Percentiles rank a stretch among this genome's conserved stretches.
These are phyloP conservation scores for Westerdykella ornata DNA, from an alignment of 2,329 filamentous ascomycete genomes.

Conservation along the genomic window DNA sequence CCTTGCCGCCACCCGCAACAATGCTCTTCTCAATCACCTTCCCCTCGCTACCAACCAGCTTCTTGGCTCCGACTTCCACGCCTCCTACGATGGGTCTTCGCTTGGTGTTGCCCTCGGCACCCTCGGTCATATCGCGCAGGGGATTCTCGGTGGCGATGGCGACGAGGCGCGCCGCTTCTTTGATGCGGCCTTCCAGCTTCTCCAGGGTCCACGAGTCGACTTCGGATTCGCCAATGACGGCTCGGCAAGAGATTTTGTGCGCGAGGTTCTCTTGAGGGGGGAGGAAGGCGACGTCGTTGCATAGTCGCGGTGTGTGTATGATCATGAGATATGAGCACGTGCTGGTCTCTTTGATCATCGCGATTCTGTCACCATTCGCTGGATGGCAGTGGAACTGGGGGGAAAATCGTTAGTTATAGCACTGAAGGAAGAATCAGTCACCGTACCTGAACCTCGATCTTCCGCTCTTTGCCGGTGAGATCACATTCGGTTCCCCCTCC, in stretches of 20 bases:
- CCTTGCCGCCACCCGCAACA: slow-evolving; percentile 47
- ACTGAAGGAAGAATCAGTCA: background rate
- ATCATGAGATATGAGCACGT: slow-evolving; percentile 93
- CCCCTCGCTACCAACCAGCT: slow-evolving; percentile 50
- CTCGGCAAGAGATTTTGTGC: slow-evolving; percentile 68
- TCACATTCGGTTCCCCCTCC: slow-evolving; percentile 78
- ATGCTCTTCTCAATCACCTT: slow-evolving; percentile 50
- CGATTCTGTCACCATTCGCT: slow-evolving; percentile 67
- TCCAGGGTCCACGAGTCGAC: slow-evolving; percentile 40
- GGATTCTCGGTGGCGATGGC: slow-evolving; percentile 24
- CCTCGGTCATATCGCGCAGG: slow-evolving; percentile 28
- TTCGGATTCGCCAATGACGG: slow-evolving; percentile 58
- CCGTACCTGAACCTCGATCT: slow-evolving; percentile 68
- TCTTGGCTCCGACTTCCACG: slow-evolving; percentile 53
- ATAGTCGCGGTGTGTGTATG: slow-evolving; percentile 80
- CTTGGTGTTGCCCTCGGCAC: slow-evolving; percentile 25
- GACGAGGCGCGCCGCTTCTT: slow-evolving; percentile 23
- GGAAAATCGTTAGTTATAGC: slow-evolving; percentile 5
- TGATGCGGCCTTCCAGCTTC: slow-evolving; percentile 28
- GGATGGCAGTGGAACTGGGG: slow-evolving; percentile 67
- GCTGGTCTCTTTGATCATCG: slow-evolving; percentile 86
- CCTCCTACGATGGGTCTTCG: slow-evolving; percentile 49
- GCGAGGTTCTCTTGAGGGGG: slow-evolving; percentile 72
- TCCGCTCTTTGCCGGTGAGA: slow-evolving; percentile 71
- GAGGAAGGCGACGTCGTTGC: slow-evolving; percentile 77